Conservation (phyloP, 441 rosid genomes). For the Flueggea neowawraea region DNA sequence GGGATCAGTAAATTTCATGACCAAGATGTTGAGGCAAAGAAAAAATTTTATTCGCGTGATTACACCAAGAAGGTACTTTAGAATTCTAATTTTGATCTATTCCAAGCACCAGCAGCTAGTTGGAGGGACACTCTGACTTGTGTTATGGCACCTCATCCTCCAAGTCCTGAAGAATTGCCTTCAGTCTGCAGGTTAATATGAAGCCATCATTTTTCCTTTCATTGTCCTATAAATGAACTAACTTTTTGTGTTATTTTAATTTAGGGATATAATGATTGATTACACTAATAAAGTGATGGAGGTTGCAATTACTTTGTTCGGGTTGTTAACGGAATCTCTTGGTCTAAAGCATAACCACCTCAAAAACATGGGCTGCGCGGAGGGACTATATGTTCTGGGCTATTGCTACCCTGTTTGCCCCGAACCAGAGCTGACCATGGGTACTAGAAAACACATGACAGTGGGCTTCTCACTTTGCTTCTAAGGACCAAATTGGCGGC, state of each 20-base stretch:
- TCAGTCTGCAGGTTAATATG: slow-evolving; percentile 23
- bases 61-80: slow-evolving; percentile 18
- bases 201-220: too few relatives aligned
- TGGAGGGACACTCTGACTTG: slow-evolving; percentile 49
- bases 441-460: too few relatives aligned
- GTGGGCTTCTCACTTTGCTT: too few relatives aligned
- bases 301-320: slow-evolving; percentile 11
- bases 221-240: too few relatives aligned
- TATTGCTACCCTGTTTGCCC: too few relatives aligned
- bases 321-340: slow-evolving; percentile 24
- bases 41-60: too few relatives aligned
- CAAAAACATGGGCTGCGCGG: slow-evolving; percentile 13
- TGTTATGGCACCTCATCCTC: slow-evolving; percentile 40
- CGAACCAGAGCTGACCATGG: slow-evolving; percentile 16
- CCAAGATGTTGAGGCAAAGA: slow-evolving; percentile 15
- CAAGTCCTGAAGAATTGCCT: slow-evolving; percentile 43
- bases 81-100: slow-evolving; percentile 33
- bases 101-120: slow-evolving; percentile 13
- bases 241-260: too few relatives aligned
- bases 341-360: slow-evolving; percentile 13
- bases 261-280: slow-evolving; percentile 16
- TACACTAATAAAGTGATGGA: slow-evolving; percentile 16
- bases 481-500: too few relatives aligned
- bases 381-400: slow-evolving; percentile 5
- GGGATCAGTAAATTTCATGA: slow-evolving; percentile 36